phyloP scores from a whole-genome alignment of 352 stramenopile species.

The Phytophthora foliorum region DNA sequence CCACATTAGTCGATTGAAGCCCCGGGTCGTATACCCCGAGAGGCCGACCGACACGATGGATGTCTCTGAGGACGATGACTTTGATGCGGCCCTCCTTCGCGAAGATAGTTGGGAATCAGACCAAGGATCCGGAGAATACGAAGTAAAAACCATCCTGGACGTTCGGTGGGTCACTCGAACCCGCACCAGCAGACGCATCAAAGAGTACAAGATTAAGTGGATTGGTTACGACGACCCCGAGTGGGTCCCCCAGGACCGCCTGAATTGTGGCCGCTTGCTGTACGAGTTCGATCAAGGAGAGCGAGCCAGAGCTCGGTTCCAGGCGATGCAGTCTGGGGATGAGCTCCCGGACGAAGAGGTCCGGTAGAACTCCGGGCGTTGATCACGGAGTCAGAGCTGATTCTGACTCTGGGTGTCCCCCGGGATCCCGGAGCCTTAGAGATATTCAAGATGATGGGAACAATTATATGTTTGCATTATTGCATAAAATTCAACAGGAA shows the following conservation, averaged over 20 bases:
- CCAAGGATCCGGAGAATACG: not conserved
- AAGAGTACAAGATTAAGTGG: constrained; percentile 5
- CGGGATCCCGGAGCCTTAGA: too few relatives aligned
- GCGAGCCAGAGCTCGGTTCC: not conserved
- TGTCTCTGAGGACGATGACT: not conserved
- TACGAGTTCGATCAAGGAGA: constrained; percentile 10
- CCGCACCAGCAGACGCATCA: not conserved
- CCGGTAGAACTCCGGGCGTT: too few relatives aligned
- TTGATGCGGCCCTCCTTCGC: not conserved
- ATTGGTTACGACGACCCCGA: not conserved
- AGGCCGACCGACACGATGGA: not conserved
- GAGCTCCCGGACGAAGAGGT: constrained; percentile 1
- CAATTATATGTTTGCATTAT: too few relatives aligned
- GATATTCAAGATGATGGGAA: too few relatives aligned
- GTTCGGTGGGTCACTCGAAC: constrained; percentile 3
- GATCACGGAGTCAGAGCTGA: too few relatives aligned
- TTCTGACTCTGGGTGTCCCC: too few relatives aligned
- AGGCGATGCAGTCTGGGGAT: constrained; percentile 4
- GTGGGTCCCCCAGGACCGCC: not conserved
- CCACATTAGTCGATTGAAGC: not conserved
- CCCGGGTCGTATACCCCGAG: not conserved
- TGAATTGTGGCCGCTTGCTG: constrained; percentile 3
- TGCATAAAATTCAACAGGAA: too few relatives aligned
- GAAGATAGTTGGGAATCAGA: constrained; percentile 9
- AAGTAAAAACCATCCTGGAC: constrained; percentile 8